A percentile compares a stretch with the other conserved stretches of the same genome.
phyloP scores from a whole-genome alignment of 192 early-diverging fungal genomes.

The Coemansia sp. region DNA sequence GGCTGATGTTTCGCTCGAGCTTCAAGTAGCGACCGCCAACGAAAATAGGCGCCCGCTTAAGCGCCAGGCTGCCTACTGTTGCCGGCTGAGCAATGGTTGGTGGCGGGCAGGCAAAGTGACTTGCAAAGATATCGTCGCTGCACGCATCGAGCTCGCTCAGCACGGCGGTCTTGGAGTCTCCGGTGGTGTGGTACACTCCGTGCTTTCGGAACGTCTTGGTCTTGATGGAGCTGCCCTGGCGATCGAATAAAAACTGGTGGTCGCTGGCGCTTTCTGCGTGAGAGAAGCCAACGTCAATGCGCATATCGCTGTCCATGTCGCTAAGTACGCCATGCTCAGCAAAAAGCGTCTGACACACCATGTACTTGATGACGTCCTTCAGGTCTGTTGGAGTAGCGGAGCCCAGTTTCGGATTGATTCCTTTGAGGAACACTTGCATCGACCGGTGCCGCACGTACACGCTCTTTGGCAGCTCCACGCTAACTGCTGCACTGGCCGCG shows the following conservation, averaged over 20 bases:
- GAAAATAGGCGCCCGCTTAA: conserved; percentile 61
- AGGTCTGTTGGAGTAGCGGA: conserved; percentile 10
- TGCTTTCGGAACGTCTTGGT: conserved; percentile 30
- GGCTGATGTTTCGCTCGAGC: conserved; percentile 73
- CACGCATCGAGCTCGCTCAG: conserved; percentile 17
- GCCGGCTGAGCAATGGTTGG: conserved; percentile 26
- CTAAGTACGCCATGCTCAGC: neutral
- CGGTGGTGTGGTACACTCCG: conserved; percentile 10
- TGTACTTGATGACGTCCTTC: conserved; percentile 40
- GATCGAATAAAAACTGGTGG: conserved; percentile 31
- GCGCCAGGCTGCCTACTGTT: conserved; percentile 34
- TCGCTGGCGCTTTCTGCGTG: conserved; percentile 27
- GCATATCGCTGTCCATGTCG: conserved; percentile 27
- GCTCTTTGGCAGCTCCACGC: conserved; percentile 44
- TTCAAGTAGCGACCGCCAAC: conserved; percentile 78
- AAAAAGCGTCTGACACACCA: conserved; percentile 10
- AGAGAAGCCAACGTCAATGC: conserved; percentile 27
- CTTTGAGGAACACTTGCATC: conserved; percentile 14
- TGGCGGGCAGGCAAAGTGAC: conserved; percentile 29
- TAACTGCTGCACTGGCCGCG: conserved; percentile 9
- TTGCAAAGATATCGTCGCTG: conserved; percentile 18
- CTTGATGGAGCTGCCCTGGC: conserved; percentile 11
- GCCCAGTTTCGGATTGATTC: neutral
- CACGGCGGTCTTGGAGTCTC: conserved; percentile 15
- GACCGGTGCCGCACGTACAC: conserved; percentile 39